Conservation (phyloP, 371 early-diverging fungal genomes). For the Mortierella sp. region DNA sequence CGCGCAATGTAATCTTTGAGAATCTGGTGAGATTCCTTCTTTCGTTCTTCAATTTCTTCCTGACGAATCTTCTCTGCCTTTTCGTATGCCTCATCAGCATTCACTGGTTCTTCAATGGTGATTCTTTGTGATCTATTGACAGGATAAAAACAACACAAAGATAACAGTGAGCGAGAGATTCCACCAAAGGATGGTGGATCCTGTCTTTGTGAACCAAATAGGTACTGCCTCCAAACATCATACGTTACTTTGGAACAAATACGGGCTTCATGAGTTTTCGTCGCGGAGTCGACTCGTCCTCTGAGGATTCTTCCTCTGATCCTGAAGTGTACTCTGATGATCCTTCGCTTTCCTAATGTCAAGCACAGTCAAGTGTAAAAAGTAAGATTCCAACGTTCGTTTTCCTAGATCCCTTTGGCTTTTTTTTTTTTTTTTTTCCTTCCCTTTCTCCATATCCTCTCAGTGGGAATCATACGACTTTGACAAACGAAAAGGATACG, state of each 20-base stretch:
- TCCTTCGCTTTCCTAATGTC: constrained; percentile 42
- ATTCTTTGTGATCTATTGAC: constrained; percentile 68
- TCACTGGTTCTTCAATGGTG: constrained; percentile 72
- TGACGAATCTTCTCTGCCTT: constrained; percentile 66
- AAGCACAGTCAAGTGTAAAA: neutral
- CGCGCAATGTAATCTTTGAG: constrained; percentile 77
- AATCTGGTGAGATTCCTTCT: constrained; percentile 78
- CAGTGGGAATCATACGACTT: too few relatives aligned
- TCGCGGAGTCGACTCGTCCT: constrained; percentile 55
- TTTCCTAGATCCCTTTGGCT: too few relatives aligned
- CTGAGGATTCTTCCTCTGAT: constrained; percentile 62
- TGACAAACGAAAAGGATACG: too few relatives aligned
- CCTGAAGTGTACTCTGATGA: constrained; percentile 64
- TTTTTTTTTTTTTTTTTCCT: too few relatives aligned
- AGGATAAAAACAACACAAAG: neutral
- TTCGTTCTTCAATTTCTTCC: constrained; percentile 71
- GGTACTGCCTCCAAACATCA: too few relatives aligned
- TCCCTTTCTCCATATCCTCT: too few relatives aligned
- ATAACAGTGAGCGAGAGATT: neutral
- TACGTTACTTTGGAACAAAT: constrained; percentile 88
- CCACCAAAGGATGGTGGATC: too few relatives aligned
- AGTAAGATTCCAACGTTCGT: too few relatives aligned
- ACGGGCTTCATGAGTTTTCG: constrained; percentile 77
- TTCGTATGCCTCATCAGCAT: constrained; percentile 67
- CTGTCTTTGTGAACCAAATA: too few relatives aligned